Evolutionary conservation across 2,329 filamentous ascomycete genomes (phyloP), one percentile per base, ranked within the genome.

Genomic region (Teratosphaeriaceae sp.): DNA sequence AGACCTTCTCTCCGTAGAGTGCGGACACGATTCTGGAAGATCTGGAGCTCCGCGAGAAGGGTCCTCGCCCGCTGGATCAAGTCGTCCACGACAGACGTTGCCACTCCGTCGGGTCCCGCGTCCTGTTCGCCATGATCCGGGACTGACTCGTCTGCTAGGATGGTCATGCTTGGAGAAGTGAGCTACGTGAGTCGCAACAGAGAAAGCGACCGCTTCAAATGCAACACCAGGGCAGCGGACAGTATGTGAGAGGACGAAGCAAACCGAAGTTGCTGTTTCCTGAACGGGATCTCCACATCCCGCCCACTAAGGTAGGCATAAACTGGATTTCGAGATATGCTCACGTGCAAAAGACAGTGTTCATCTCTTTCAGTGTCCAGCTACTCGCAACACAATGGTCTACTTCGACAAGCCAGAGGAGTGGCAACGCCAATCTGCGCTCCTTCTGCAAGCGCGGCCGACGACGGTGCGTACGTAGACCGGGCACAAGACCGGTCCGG

Each of bases 381-480:
- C 6, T 26, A 26, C 24, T 26, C n/a, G n/a, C n/a, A n/a, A n/a
- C n/a, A n/a, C 19, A 8, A 95, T 95, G 89, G 83, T 85, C 2
- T 81, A 85, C 64, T 80, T 94, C 63, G 71, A 76, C 40, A 88
- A 86, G 45, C 85, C 85, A 66, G 83, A 94, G 67, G 84, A 89
- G 70, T 98, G 88, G 85, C 85, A 96, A 54, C 81, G 84, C 57
- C 85, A 96, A 66, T 95, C 90, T 12, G 73, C 81, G 15, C 79
- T 89, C 47, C 81, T 98, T 45, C 74, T 98, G 42, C 79, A 92
- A 68, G 90, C 92, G 43, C 82, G 87, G 37, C 92, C 92, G 3
- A 79, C 78, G 24, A 88, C 85, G 30, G 90, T 94, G 78, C 50
- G 79, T 70, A 51, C 46, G 46, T 53, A 41, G 12, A 13, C 35